Evolutionary conservation across 768 basidiomycete species (phyloP).

Genomic region (Mycena maculata): DNA sequence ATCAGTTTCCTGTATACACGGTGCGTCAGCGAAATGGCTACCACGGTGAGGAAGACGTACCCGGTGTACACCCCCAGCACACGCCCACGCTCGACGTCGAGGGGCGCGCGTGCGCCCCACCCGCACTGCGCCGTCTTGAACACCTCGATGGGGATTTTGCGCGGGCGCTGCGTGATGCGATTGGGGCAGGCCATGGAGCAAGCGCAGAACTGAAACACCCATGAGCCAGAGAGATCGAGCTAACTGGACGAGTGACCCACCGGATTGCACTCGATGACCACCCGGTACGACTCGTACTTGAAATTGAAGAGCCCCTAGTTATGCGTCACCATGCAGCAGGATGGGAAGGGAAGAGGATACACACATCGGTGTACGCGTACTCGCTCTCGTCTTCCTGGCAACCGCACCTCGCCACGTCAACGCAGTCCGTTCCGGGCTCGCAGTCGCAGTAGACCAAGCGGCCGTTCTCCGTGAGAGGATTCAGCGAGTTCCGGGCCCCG

Average conservation of each 20-base stretch:
- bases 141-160: conserved; percentile 37
- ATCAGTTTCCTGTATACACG: conserved; percentile 23
- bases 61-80: conserved; percentile 43
- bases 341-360: background rate
- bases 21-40: no score
- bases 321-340: background rate
- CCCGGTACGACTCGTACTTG: conserved; percentile 4
- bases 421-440: background rate
- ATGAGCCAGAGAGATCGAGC: background rate
- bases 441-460: conserved; percentile 5
- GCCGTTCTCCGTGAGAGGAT: background rate
- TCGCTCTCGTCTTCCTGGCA: background rate
- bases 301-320: conserved; percentile 32
- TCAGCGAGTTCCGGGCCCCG: no score
- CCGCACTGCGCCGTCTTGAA: conserved; percentile 39
- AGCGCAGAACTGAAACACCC: conserved; percentile 15
- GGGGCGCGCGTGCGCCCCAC: conserved; percentile 40
- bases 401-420: background rate
- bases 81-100: conserved; percentile 27
- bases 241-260: conserved; percentile 15
- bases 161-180: conserved; percentile 39
- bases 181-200: conserved; percentile 35
- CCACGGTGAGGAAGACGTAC: conserved; percentile 12
- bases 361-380: conserved; percentile 29
- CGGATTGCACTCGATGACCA: conserved; percentile 42